Evolutionary conservation across 2,329 filamentous ascomycete genomes (phyloP).

Genomic region (Coccinonectria pachysandricola): DNA sequence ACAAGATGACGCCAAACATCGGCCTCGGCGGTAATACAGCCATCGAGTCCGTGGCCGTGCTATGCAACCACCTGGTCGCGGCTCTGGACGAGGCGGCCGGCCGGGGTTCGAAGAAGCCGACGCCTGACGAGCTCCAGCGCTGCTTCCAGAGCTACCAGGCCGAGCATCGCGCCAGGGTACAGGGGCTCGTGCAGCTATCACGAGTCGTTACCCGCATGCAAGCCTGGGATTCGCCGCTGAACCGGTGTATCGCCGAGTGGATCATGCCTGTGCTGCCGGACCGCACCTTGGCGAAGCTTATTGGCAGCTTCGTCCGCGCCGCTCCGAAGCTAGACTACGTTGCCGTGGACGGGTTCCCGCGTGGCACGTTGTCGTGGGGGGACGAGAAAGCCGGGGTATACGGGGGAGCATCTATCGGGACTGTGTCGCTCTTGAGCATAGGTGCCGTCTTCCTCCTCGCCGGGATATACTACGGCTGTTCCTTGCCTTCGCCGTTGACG

Average conservation of each 20-base stretch:
- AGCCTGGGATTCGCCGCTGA: background rate
- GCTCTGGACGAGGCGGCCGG: background rate
- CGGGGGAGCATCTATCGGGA: no score
- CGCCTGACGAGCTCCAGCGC: background rate
- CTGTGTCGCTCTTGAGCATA: no score
- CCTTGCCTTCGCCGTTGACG: no score
- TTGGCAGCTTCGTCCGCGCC: background rate
- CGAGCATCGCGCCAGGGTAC: background rate
- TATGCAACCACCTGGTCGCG: slow-evolving; percentile 11
- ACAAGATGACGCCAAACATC: slow-evolving; percentile 22
- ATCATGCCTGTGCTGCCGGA: background rate
- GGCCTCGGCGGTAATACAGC: slow-evolving; percentile 22
- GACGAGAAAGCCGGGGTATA: no score
- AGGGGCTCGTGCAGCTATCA: background rate
- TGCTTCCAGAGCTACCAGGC: background rate
- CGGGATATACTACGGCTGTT: no score
- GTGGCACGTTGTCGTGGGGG: no score
- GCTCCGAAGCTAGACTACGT: background rate
- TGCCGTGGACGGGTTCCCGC: background rate
- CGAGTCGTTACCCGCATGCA: background rate
- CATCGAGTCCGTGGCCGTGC: slow-evolving; percentile 15
- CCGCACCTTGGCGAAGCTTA: background rate
- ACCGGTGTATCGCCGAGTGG: background rate
- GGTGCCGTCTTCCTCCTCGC: no score
- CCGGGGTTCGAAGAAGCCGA: background rate